phyloP scores from a whole-genome alignment of 805 yeast species.

The Wickerhamomyces tratensis region DNA sequence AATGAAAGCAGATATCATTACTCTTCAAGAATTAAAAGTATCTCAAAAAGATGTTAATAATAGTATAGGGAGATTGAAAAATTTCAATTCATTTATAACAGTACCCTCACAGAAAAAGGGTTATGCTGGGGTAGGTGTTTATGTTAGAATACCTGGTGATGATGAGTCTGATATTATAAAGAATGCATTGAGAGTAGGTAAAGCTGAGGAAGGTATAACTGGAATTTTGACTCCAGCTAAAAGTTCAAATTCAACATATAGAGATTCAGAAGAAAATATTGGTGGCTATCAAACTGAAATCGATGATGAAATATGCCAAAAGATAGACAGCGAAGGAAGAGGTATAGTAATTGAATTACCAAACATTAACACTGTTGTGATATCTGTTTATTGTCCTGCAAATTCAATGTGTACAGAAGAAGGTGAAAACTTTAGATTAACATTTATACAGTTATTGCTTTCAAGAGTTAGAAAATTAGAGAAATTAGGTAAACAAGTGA shows the following conservation, averaged over 20 bases:
- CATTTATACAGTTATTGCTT: conserved; percentile 51
- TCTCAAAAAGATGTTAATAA: conserved; percentile 37
- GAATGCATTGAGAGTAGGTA: conserved; percentile 40
- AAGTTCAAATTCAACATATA: conserved; percentile 7
- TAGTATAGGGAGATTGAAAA: conserved; percentile 40
- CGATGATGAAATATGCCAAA: conserved; percentile 27
- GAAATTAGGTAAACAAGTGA: conserved; percentile 52
- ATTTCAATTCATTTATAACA: conserved; percentile 57
- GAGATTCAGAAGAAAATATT: conserved; percentile 27
- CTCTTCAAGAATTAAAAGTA: conserved; percentile 81
- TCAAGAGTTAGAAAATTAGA: conserved; percentile 49
- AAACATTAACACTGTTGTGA: conserved; percentile 43
- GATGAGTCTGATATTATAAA: conserved; percentile 29
- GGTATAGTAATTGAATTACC: conserved; percentile 67
- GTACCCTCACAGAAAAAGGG: conserved; percentile 67
- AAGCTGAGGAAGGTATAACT: conserved; percentile 89
- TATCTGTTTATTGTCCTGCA: conserved; percentile 84
- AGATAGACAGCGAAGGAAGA: conserved; percentile 79
- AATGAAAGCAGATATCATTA: conserved; percentile 65
- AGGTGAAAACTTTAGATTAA: conserved; percentile 48
- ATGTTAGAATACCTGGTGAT: conserved; percentile 42
- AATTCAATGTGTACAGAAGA: conserved; percentile 65
- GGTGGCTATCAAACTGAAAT: conserved; percentile 59
- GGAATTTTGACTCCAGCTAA: conserved; percentile 36
- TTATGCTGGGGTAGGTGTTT: conserved; percentile 87